These are phyloP conservation scores for Rhodomyrtus tomentosa DNA, from an alignment of 345 rosid species.

Conservation along the genomic window DNA sequence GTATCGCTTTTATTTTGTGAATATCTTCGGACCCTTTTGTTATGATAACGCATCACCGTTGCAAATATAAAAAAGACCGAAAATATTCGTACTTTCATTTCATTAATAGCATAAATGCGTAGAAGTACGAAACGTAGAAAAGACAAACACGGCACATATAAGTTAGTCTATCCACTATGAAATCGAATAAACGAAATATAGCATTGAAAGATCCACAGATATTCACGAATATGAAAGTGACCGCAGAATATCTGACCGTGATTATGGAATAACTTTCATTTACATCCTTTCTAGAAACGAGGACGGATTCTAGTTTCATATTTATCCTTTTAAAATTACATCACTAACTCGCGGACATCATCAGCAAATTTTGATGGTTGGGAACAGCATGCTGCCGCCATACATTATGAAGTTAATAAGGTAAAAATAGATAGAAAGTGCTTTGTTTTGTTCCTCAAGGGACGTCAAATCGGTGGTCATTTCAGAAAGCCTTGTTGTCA, in stretches of 20 bases:
- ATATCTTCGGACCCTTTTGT: background rate
- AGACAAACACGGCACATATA: background rate
- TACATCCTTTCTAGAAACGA: background rate
- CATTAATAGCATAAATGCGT: background rate
- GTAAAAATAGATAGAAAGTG: background rate
- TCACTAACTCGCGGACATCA: background rate
- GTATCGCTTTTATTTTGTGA: background rate
- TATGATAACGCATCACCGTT: background rate
- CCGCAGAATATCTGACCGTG: background rate
- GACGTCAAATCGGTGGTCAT: background rate
- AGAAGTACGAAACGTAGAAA: background rate
- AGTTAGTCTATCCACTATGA: background rate
- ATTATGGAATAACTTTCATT: background rate
- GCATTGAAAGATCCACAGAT: background rate
- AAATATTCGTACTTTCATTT: background rate
- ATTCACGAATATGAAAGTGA: background rate
- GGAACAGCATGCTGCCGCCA: background rate
- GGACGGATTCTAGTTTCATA: background rate
- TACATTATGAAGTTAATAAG: background rate
- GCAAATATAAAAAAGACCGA: background rate
- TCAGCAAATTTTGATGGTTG: background rate
- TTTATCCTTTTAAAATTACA: background rate
- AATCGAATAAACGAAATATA: background rate
- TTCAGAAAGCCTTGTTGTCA: background rate
- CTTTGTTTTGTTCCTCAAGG: background rate